Evolutionary conservation across 306 rosid species (phyloP).

Genomic region (Purshia tridentata): DNA sequence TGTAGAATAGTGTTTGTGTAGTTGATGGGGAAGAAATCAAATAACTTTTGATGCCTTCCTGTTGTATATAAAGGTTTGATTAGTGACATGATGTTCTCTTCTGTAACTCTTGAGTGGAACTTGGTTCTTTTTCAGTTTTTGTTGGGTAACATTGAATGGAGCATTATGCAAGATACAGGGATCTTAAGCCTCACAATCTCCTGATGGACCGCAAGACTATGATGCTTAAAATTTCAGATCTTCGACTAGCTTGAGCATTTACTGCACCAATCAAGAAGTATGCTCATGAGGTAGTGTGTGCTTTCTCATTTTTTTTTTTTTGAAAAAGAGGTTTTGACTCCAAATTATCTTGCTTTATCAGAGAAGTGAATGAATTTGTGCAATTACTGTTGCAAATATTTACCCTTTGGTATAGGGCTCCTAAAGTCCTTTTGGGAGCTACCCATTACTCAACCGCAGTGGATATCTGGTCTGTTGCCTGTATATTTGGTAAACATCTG

Average conservation of each 20-base stretch:
- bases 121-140: too few relatives aligned
- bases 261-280: constrained; percentile 91
- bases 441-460: constrained; percentile 96
- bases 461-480: constrained; percentile 94
- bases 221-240: constrained; percentile 92
- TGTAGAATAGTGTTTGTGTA: constrained; percentile 1
- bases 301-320: neutral
- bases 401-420: constrained; percentile 96
- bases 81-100: neutral
- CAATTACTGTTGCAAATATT: constrained; percentile 48
- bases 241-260: constrained; percentile 87
- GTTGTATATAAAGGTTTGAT: neutral
- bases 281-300: constrained; percentile 77
- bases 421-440: constrained; percentile 92
- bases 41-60: neutral
- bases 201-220: constrained; percentile 79
- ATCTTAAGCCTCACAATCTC: constrained; percentile 94
- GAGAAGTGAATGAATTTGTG: neutral
- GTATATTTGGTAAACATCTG: constrained; percentile 70
- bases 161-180: constrained; percentile 37
- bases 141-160: too few relatives aligned
- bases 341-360: neutral
- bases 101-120: neutral
- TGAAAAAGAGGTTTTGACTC: neutral
- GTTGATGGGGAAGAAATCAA: neutral